phyloP scores from a whole-genome alignment of 345 rosid genomes.

The Anastatica hierochuntica region DNA sequence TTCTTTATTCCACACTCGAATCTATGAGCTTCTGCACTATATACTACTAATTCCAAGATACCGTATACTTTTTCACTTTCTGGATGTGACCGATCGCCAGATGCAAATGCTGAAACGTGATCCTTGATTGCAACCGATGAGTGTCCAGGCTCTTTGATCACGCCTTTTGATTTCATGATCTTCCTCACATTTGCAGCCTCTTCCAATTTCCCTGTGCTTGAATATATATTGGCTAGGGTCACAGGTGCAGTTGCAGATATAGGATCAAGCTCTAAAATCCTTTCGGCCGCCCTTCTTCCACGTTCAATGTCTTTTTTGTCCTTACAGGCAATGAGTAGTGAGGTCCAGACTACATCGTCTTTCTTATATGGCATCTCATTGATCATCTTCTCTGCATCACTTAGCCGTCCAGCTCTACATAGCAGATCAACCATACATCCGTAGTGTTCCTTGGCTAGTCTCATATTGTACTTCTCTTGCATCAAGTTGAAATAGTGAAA shows the following conservation, averaged over 20 bases:
- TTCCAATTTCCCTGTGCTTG: conserved; percentile 62
- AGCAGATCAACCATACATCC: conserved; percentile 93
- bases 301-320: conserved; percentile 53
- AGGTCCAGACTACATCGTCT: conserved; percentile 83
- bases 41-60: conserved; percentile 39
- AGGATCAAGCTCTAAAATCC: conserved; percentile 59
- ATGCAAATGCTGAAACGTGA: conserved; percentile 43
- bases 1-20: conserved; percentile 2
- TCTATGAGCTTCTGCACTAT: conserved; percentile 23
- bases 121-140: conserved; percentile 55
- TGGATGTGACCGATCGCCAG: conserved; percentile 53
- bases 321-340: conserved; percentile 62
- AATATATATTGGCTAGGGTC: conserved; percentile 66
- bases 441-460: conserved; percentile 71
- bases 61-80: conserved; percentile 42
- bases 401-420: conserved; percentile 61
- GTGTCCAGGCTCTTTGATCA: conserved; percentile 80
- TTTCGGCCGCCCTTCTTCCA: conserved; percentile 53
- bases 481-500: conserved; percentile 60
- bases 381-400: conserved; percentile 70
- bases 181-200: conserved; percentile 71
- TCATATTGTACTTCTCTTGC: conserved; percentile 35
- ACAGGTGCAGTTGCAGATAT: conserved; percentile 65
- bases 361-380: conserved; percentile 51
- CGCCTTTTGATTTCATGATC: conserved; percentile 61